phyloP scores from a whole-genome alignment of 148 eudicot species.

The Heliamphora exappendiculata region DNA sequence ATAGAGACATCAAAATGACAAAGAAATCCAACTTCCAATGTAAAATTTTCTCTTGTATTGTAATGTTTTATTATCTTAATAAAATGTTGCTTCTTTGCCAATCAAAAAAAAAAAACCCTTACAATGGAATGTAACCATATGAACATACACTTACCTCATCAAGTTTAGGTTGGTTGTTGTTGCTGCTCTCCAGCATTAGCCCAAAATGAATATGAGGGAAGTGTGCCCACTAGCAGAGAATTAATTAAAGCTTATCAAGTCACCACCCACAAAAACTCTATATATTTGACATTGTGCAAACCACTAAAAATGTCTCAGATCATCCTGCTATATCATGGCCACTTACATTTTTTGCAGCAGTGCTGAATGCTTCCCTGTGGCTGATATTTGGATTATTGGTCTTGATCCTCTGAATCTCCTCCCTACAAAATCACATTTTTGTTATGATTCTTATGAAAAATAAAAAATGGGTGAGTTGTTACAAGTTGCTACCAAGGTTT shows the following conservation, averaged over 20 bases:
- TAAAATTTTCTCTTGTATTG: too few species aligned
- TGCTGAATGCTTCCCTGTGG: slow-evolving; percentile 92
- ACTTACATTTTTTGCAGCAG: slow-evolving; percentile 90
- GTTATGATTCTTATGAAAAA: background rate
- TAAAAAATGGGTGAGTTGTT: background rate
- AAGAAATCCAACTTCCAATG: too few species aligned
- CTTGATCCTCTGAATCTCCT: slow-evolving; percentile 90
- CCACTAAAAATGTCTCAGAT: background rate
- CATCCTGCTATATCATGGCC: background rate
- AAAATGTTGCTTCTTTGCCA: too few species aligned
- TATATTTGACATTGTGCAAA: too few species aligned
- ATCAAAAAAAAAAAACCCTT: too few species aligned
- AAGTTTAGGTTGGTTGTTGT: slow-evolving; percentile 47
- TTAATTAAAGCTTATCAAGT: background rate
- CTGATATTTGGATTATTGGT: slow-evolving; percentile 84
- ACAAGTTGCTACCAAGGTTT: too few species aligned
- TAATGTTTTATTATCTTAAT: too few species aligned
- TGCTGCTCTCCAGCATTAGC: slow-evolving; percentile 69
- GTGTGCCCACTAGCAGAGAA: slow-evolving; percentile 63
- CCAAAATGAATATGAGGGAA: slow-evolving; percentile 89
- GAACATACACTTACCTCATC: slow-evolving; percentile 28
- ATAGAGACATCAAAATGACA: too few species aligned
- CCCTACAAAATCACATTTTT: slow-evolving; percentile 29
- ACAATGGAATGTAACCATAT: background rate
- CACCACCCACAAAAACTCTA: background rate